Evolutionary conservation across 495 filamentous ascomycete genomes (phyloP).

Genomic region (Podospora tetraspora): DNA sequence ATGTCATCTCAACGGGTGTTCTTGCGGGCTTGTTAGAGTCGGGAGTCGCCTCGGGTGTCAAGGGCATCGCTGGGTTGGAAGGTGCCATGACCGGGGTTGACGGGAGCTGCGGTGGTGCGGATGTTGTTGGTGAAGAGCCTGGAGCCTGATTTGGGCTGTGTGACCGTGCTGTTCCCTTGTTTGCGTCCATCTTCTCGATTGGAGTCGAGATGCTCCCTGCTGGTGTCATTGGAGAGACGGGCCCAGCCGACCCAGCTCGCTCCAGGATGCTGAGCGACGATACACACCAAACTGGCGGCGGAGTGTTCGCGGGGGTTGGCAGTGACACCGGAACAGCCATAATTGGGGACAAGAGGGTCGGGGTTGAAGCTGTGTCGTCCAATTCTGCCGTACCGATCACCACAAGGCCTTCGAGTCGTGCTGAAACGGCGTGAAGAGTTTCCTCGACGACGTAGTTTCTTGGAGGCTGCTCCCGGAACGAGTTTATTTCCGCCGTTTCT

Average conservation of each 20-base stretch:
- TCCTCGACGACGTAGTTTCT: neutral
- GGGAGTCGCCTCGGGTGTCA: conserved; percentile 17
- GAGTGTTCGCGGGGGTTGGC: conserved; percentile 6
- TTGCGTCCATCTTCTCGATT: neutral
- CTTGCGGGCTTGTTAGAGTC: neutral
- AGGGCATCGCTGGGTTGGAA: neutral
- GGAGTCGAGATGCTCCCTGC: neutral
- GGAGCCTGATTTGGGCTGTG: neutral
- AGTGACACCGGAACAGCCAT: conserved; percentile 1
- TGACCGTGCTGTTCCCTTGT: no score
- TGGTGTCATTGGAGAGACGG: neutral
- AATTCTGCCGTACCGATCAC: neutral
- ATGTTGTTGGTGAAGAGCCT: neutral
- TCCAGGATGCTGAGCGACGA: neutral
- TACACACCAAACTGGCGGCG: neutral
- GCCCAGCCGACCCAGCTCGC: neutral
- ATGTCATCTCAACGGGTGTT: neutral
- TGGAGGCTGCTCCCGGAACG: neutral
- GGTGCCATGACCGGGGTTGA: neutral
- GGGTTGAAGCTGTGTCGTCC: neutral
- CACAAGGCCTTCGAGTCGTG: neutral
- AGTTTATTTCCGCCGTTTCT: neutral
- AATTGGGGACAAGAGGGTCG: neutral
- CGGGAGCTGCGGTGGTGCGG: neutral
- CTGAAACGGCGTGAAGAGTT: neutral